These are phyloP conservation scores for Trametes sanguinea DNA, from an alignment of 768 basidiomycete species.

Conservation along the genomic window DNA sequence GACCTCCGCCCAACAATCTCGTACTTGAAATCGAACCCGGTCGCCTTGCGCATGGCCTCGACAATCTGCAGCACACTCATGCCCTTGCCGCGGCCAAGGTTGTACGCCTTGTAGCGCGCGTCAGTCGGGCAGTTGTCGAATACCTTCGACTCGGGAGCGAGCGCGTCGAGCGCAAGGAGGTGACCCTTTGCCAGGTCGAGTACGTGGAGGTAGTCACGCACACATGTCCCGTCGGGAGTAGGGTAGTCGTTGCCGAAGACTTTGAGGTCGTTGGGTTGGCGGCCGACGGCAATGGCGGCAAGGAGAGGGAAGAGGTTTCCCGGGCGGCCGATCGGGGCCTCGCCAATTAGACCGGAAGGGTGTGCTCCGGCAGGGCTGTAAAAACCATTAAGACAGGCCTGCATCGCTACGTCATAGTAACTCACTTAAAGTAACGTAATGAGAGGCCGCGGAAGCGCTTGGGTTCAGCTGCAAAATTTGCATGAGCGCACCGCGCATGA, in stretches of 20 bases:
- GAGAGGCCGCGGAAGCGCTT: conserved; percentile 79
- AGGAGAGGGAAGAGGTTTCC: conserved; percentile 93
- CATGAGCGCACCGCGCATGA: not conserved
- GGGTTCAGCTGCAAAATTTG: conserved; percentile 55
- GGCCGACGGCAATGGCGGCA: conserved; percentile 92
- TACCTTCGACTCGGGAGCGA: conserved; percentile 58
- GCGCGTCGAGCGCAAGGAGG: conserved; percentile 84
- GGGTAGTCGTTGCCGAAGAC: conserved; percentile 99
- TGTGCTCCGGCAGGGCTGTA: conserved; percentile 95
- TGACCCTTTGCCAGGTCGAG: conserved; percentile 96
- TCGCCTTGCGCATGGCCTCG: conserved; percentile 91
- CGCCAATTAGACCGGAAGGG: conserved; percentile 91
- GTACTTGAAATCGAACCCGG: conserved; percentile 84
- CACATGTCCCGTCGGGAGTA: conserved; percentile 96
- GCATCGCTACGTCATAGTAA: conserved; percentile 6
- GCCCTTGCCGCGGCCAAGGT: conserved; percentile 91
- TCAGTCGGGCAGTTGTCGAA: conserved; percentile 58
- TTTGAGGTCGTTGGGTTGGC: conserved; percentile 58
- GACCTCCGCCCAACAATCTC: conserved; percentile 91
- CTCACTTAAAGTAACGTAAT: conserved; percentile 95
- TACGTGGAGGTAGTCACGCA: conserved; percentile 94
- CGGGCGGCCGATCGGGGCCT: conserved; percentile 94
- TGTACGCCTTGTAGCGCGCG: conserved; percentile 88
- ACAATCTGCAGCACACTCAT: conserved; percentile 93
- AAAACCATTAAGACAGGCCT: conserved; percentile 1